Conservation (phyloP, 1,139 yeast species). For the Yamadazyma dushanensis region DNA sequence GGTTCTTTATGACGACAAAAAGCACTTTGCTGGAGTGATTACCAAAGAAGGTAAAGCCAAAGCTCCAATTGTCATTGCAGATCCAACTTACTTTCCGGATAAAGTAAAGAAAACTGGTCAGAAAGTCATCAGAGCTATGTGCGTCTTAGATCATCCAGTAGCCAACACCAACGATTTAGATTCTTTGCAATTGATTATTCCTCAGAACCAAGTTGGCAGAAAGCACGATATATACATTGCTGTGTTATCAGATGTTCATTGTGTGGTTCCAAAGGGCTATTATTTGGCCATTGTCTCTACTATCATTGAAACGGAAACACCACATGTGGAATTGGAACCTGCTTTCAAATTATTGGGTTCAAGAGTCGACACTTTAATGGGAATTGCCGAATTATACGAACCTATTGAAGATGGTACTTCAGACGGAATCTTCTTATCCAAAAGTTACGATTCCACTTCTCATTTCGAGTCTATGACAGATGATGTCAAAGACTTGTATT, state of each 20-base stretch:
- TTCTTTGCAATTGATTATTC: constrained; percentile 90
- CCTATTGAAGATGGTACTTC: constrained; percentile 81
- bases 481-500: constrained; percentile 91
- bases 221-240: constrained; percentile 95
- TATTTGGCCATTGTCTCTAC: constrained; percentile 93
- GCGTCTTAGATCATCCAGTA: constrained; percentile 87
- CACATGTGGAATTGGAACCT: constrained; percentile 90
- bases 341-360: constrained; percentile 90
- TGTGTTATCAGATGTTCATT: constrained; percentile 83
- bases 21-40: constrained; percentile 77
- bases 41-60: constrained; percentile 90
- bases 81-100: constrained; percentile 96
- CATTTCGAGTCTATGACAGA: constrained; percentile 97
- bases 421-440: constrained; percentile 79
- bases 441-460: constrained; percentile 90
- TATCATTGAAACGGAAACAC: constrained; percentile 88
- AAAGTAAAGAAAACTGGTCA: constrained; percentile 83
- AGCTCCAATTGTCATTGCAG: constrained; percentile 95
- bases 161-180: constrained; percentile 82
- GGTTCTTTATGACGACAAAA: constrained; percentile 65
- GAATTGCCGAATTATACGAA: constrained; percentile 88
- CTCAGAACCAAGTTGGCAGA: constrained; percentile 93
- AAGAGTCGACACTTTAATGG: constrained; percentile 86
- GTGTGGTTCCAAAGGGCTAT: constrained; percentile 88
- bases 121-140: constrained; percentile 91